Conservation (phyloP, 1,139 yeast genomes). For the Lodderomyces oxycetoniae region DNA sequence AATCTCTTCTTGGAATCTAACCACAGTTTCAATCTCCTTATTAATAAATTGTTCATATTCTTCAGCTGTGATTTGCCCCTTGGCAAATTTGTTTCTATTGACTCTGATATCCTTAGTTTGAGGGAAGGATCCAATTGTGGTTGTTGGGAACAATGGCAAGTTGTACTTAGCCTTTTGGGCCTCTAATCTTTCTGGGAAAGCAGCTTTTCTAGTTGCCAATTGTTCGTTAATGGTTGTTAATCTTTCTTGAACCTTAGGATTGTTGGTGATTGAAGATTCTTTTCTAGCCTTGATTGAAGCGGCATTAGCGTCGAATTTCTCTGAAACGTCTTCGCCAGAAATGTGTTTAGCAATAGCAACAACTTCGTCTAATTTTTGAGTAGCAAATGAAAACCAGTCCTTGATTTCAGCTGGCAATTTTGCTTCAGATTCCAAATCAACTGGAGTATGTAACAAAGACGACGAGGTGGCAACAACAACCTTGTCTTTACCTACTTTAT, state of each 20-base stretch:
- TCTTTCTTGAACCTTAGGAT: conserved; percentile 86
- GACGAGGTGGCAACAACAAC: conserved; percentile 94
- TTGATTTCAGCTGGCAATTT: conserved; percentile 86
- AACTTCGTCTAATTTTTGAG: conserved; percentile 91
- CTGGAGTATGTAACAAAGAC: conserved; percentile 97
- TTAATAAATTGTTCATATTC: conserved; percentile 95
- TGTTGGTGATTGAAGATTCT: conserved; percentile 84
- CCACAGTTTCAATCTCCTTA: conserved; percentile 91
- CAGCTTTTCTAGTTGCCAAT: conserved; percentile 77
- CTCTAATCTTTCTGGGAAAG: conserved; percentile 82
- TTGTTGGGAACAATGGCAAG: conserved; percentile 98
- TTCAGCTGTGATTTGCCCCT: conserved; percentile 92
- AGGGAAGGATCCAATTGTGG: conserved; percentile 99
- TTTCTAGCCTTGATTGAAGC: conserved; percentile 81
- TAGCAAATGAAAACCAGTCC: conserved; percentile 98
- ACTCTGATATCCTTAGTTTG: conserved; percentile 98
- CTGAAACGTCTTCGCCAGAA: conserved; percentile 68
- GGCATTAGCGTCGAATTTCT: conserved; percentile 78
- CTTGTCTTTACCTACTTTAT: conserved; percentile 81
- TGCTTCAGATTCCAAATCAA: conserved; percentile 86
- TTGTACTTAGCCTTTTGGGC: conserved; percentile 85
- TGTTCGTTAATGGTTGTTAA: conserved; percentile 75
- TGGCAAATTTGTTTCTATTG: conserved; percentile 95
- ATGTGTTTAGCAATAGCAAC: conserved; percentile 86
- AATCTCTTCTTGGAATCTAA: conserved; percentile 98